Conservation (phyloP, 495 filamentous ascomycete genomes). For the Opeltia flavorubescens region DNA sequence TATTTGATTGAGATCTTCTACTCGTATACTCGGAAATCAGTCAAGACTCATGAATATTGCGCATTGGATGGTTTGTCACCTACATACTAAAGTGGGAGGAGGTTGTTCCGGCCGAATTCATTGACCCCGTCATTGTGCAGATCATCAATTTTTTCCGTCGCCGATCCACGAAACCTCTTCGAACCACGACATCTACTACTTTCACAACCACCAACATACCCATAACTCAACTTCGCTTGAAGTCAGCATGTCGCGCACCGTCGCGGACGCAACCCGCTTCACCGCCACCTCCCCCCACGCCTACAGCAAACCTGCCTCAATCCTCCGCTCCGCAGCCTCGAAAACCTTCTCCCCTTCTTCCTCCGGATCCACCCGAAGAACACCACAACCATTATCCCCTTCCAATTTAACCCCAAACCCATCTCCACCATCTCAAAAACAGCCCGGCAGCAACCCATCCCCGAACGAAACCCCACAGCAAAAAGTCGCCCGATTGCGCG, state of each 20-base stretch:
- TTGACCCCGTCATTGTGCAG: background rate
- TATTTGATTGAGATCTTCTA: no score
- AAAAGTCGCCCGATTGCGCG: slow-evolving; percentile 76
- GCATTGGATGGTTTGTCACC: no score
- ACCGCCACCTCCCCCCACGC: slow-evolving; percentile 85
- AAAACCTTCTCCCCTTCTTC: slow-evolving; percentile 21
- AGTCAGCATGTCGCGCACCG: slow-evolving; percentile 64
- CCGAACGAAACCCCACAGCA: slow-evolving; percentile 67
- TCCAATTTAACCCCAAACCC: slow-evolving; percentile 12
- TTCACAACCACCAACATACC: no score
- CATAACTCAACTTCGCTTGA: no score
- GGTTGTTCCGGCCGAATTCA: background rate
- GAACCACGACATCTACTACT: background rate
- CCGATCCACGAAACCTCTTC: background rate
- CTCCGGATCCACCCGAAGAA: slow-evolving; percentile 15
- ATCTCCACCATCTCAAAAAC: slow-evolving; percentile 11
- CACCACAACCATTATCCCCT: slow-evolving; percentile 16
- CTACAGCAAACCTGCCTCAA: slow-evolving; percentile 43
- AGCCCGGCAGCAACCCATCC: slow-evolving; percentile 9
- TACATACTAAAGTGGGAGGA: no score
- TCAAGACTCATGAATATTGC: no score
- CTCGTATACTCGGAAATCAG: no score
- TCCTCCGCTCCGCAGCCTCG: slow-evolving; percentile 15
- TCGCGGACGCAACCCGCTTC: slow-evolving; percentile 89
- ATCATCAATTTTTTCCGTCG: background rate